Conservation (phyloP, 116 monocot species). For the Posidonia oceanica region DNA sequence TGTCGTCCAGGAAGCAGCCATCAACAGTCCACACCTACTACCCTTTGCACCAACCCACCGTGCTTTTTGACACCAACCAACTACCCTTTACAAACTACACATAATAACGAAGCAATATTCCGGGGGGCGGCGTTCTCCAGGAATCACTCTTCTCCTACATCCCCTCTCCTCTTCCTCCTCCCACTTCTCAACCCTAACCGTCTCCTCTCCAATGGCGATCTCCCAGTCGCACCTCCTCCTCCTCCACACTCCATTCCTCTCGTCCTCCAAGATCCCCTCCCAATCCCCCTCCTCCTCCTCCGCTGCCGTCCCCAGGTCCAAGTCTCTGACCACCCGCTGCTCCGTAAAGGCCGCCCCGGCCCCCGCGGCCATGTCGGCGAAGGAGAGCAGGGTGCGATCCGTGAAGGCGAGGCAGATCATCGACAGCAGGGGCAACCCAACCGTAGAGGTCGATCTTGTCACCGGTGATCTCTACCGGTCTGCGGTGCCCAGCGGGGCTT, state of each 20-base stretch:
- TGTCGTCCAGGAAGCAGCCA: too few relatives aligned
- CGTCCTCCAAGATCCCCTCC: neutral
- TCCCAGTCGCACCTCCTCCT: slow-evolving; percentile 9
- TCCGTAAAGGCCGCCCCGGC: slow-evolving; percentile 21
- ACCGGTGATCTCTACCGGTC: slow-evolving; percentile 46
- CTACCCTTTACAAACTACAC: too few relatives aligned
- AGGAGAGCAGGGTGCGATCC: slow-evolving; percentile 29
- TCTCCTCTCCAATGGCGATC: slow-evolving; percentile 7
- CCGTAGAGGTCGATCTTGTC: slow-evolving; percentile 95
- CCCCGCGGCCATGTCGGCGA: slow-evolving; percentile 7
- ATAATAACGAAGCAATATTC: too few relatives aligned
- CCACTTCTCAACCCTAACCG: neutral
- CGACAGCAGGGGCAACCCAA: slow-evolving; percentile 88
- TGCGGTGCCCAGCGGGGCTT: slow-evolving; percentile 86
- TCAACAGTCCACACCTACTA: too few relatives aligned
- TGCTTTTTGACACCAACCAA: too few relatives aligned
- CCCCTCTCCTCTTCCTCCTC: neutral
- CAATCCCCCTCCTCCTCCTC: neutral
- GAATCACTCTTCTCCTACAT: neutral
- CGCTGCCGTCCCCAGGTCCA: neutral
- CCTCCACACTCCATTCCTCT: slow-evolving; percentile 2
- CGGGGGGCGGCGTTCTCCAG: neutral
- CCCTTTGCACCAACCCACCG: too few relatives aligned
- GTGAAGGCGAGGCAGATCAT: slow-evolving; percentile 82
- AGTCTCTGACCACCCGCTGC: slow-evolving; percentile 5